Base-by-base conservation (phyloP, 139 green algal species). In the Coelastrella sp. region DNA sequence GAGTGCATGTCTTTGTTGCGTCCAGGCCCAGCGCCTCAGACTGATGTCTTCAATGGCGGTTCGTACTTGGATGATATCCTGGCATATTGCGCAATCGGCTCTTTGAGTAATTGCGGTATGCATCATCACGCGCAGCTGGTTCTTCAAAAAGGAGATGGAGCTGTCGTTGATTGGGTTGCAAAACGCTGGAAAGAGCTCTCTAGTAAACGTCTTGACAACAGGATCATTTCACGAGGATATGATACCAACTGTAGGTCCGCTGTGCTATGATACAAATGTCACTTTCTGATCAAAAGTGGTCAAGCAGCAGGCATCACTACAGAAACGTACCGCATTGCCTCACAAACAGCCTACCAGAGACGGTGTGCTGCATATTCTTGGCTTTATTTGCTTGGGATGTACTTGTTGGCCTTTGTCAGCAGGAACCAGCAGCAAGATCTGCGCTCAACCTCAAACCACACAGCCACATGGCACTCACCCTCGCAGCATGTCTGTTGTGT, bases 61-160 rank as follows among this genome's bases (percentile, higher is more conserved):
- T 57, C 11, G 45, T 13, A 23, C 45, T 13, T 57, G 11, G 45
- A 13, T 0, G n/a, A n/a, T n/a, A n/a, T n/a, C n/a, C n/a, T n/a
- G n/a, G n/a, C n/a, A n/a, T n/a, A n/a, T n/a, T n/a, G n/a, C n/a
- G n/a, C n/a, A n/a, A n/a, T 57, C 15, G 45, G 45, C 45, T 23
- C 0, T 13, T 57, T 53, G 11, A 57, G 45, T 57, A 57, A 13
- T 9, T 21, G 21, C 41, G 3, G 8, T 57, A 13, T 71, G 25
- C 57, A n/a, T n/a, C n/a, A n/a, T n/a, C n/a, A n/a, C 41, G 53
- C 40, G 79, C 87, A 98, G 95, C 84, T 87, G 99, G 0, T 99
- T 99, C 88, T 99, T 96, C 85, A 94, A 96, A 72, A 93, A 95
- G 34, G 97, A 99, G 83, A 99, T 99, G 97, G 98, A 99, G 94